These are phyloP conservation scores for Micromonas pusilla DNA, from an alignment of 139 green algal species.

Conservation along the genomic window DNA sequence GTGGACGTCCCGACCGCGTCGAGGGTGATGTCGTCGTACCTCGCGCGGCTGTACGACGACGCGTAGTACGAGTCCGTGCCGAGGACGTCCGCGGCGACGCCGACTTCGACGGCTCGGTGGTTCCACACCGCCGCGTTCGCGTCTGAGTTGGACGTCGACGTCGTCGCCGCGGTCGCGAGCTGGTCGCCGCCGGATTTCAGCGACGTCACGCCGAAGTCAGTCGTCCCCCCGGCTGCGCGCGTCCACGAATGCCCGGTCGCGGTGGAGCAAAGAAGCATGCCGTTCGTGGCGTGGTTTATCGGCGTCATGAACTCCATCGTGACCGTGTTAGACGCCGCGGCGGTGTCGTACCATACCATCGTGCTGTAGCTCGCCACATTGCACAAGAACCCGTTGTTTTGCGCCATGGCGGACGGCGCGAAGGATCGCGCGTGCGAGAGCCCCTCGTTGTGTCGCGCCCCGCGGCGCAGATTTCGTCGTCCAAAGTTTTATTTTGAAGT, in stretches of 20 bases:
- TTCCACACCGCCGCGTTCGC: background rate
- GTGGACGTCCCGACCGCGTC: background rate
- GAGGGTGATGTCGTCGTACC: background rate
- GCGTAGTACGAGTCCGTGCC: background rate
- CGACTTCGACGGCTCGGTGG: background rate
- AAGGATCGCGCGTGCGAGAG: background rate
- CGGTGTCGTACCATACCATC: background rate
- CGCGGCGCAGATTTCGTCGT: no score
- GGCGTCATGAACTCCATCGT: background rate
- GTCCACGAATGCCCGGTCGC: background rate
- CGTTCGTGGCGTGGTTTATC: background rate
- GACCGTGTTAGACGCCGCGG: no score
- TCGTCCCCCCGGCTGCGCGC: no score
- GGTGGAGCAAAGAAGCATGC: background rate
- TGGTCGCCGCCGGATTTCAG: background rate
- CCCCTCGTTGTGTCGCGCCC: background rate
- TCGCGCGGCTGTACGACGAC: background rate
- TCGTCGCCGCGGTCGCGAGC: background rate
- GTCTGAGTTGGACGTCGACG: no score
- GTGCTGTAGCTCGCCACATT: background rate
- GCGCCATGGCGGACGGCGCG: no score
- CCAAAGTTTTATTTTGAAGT: no score
- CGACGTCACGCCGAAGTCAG: background rate
- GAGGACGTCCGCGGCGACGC: background rate
- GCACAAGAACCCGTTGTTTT: background rate